Base-by-base conservation (phyloP, 2,329 filamentous ascomycete genomes). In the Metarhizium brunneum region DNA sequence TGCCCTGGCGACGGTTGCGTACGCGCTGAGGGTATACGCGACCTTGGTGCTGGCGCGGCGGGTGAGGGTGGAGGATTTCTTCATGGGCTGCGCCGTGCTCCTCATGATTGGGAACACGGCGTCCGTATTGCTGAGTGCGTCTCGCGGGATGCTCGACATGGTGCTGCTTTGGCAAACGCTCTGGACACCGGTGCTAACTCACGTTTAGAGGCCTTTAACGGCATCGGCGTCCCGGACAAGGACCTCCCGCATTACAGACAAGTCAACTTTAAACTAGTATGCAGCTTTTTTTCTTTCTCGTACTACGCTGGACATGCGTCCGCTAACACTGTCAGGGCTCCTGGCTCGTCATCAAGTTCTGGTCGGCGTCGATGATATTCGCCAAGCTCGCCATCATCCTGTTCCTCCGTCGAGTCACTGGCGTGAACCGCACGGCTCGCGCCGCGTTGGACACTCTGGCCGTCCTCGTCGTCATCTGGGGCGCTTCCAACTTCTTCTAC, bases 331-430 rank as follows among this genome's bases (percentile, higher is more conserved):
- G 25, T 25, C 25, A 25, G 25, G 36, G 54, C 50, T 58, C 58
- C 2, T 59, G 58, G 58, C 56, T 59, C 13, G 52, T 56, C n/a
- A 54, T 49, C 20, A 59, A 59, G 32, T 57, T 59, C n/a, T 58
- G 54, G 47, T 53, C 53, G 3, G 32, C 50, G 8, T 58, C 56
- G 11, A 57, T 58, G 54, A 36, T 55, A 6, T 54, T 53, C 52
- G 54, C 45, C 54, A 54, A 56, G 35, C 52, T 59, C 11, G 53
- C 56, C 45, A 59, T 59, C 36, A 59, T 59, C 16, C 32, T 59
- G 18, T 58, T 59, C 32, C 48, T 59, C 18, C 54, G 56, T 16
- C 54, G 52, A 45, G 54, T 59, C 25, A 25, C 4, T 25, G 25
- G 25, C 25, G 25, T 25, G 25, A 25, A 25, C 25, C 25, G 25